Evolutionary conservation across 2,329 filamentous ascomycete species (phyloP).

Genomic region (Microsporum audouinii): DNA sequence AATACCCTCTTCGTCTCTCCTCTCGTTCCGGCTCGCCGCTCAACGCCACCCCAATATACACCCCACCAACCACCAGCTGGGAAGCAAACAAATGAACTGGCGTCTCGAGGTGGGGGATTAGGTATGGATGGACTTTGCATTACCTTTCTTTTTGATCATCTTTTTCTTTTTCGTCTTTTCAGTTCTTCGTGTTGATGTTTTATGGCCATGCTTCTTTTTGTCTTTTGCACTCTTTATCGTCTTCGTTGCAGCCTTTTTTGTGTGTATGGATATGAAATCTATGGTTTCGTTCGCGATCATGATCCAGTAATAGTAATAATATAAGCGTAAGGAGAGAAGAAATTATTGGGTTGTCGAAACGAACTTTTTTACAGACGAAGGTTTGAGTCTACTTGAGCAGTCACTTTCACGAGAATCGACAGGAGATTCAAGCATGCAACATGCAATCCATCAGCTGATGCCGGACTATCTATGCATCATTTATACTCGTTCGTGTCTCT

Average conservation of each 20-base stretch:
- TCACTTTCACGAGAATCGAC: not conserved
- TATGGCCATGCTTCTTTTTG: not conserved
- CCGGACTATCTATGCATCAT: too few relatives aligned
- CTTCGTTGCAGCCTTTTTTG: not conserved
- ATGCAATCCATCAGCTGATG: too few relatives aligned
- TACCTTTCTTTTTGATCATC: slow-evolving; percentile 8
- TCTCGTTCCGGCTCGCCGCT: not conserved
- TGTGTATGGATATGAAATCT: slow-evolving; percentile 4
- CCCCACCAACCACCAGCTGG: not conserved
- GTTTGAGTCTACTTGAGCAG: not conserved
- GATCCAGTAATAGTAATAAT: not conserved
- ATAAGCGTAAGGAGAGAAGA: not conserved
- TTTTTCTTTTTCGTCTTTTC: slow-evolving; percentile 19
- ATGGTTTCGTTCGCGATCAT: not conserved
- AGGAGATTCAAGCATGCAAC: too few relatives aligned
- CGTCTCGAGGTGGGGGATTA: slow-evolving; percentile 7
- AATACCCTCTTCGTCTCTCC: not conserved
- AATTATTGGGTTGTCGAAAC: not conserved
- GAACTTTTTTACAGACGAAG: not conserved
- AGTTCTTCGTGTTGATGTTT: slow-evolving; percentile 10
- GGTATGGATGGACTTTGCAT: slow-evolving; percentile 6
- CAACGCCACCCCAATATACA: not conserved
- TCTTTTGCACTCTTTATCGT: not conserved
- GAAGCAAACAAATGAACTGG: slow-evolving; percentile 7
- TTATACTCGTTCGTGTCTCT: too few relatives aligned